Evolutionary conservation across 371 early-diverging fungal genomes (phyloP).

Genomic region (Fennellomyces sp.): DNA sequence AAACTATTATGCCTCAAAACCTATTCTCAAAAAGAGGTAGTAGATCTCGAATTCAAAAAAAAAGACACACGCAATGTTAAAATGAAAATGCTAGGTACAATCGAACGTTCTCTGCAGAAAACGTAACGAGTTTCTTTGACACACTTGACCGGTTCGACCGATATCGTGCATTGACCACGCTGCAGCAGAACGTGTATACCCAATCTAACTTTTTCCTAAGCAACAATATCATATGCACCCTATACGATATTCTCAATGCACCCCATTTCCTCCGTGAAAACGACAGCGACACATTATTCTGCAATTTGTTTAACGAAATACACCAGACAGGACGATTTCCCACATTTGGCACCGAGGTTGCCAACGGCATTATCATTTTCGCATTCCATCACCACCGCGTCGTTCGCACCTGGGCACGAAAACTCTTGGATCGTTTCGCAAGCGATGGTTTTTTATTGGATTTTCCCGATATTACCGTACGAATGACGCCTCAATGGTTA

Average conservation of each 20-base stretch:
- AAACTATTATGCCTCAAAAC: conserved; percentile 37
- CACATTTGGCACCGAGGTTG: conserved; percentile 17
- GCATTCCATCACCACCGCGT: conserved; percentile 36
- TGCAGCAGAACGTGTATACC: conserved; percentile 7
- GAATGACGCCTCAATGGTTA: not conserved
- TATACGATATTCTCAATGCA: conserved; percentile 28
- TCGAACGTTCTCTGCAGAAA: conserved; percentile 26
- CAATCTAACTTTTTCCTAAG: conserved; percentile 15
- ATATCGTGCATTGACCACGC: conserved; percentile 16
- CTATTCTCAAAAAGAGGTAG: conserved; percentile 26
- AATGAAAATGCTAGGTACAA: conserved; percentile 35
- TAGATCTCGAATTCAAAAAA: not conserved
- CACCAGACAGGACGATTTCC: conserved; percentile 33
- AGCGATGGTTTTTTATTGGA: not conserved
- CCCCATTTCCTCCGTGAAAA: conserved; percentile 15
- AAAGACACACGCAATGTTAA: not conserved
- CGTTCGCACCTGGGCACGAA: conserved; percentile 44
- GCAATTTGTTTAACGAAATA: conserved; percentile 29
- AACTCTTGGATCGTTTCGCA: conserved; percentile 35
- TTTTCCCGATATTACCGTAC: not conserved
- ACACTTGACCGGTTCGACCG: conserved; percentile 33
- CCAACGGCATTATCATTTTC: conserved; percentile 20
- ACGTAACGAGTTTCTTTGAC: conserved; percentile 38
- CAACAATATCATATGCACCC: conserved; percentile 26
- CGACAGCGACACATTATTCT: conserved; percentile 24